phyloP scores from a whole-genome alignment of 192 early-diverging fungal species.

The Umbelopsis sp. region DNA sequence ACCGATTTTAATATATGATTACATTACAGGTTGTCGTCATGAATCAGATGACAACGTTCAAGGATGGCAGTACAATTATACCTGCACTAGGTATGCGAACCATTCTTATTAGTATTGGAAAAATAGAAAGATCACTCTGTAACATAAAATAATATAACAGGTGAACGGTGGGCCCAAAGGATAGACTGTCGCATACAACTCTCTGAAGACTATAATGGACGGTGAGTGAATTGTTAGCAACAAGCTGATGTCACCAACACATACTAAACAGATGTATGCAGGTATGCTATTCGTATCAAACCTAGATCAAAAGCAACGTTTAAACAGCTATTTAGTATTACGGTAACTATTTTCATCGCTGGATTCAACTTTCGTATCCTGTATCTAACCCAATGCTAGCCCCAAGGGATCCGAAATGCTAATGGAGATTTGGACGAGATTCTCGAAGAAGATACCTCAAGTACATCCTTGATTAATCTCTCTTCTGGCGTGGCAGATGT shows the following conservation, averaged over 20 bases:
- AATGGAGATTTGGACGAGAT: background rate
- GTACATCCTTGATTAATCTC: background rate
- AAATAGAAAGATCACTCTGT: background rate
- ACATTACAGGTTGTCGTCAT: background rate
- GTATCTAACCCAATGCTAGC: background rate
- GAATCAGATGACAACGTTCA: conserved; percentile 13
- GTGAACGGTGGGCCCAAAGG: background rate
- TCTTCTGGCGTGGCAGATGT: background rate
- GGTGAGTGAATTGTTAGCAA: background rate
- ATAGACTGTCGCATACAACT: conserved; percentile 14
- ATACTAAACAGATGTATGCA: background rate
- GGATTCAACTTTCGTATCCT: no score
- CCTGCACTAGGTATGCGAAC: background rate
- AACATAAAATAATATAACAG: background rate
- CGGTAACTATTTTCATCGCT: background rate
- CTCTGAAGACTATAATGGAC: background rate
- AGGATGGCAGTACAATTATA: conserved; percentile 1
- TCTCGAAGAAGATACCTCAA: background rate
- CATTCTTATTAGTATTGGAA: background rate
- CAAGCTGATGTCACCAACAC: background rate
- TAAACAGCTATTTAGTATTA: background rate
- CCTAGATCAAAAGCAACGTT: background rate
- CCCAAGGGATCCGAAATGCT: background rate
- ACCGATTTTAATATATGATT: background rate
- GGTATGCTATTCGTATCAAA: conserved; percentile 7